Percentiles rank a stretch among this genome's conserved stretches.
phyloP scores from a whole-genome alignment of 371 early-diverging fungal species.

The Batkoa obscura region DNA sequence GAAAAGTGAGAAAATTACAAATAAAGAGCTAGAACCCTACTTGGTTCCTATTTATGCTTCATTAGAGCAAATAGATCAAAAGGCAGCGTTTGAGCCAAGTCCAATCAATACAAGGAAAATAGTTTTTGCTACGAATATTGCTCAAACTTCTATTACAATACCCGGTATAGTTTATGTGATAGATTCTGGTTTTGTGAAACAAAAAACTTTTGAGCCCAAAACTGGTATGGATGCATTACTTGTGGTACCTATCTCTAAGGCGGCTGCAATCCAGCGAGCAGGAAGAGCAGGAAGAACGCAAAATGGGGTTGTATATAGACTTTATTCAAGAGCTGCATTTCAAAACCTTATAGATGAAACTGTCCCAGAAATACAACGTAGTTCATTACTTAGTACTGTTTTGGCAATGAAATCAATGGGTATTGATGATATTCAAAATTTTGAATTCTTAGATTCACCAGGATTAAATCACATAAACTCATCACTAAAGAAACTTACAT shows the following conservation, averaged over 20 bases:
- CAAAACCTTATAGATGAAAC: constrained; percentile 64
- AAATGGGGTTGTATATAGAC: constrained; percentile 86
- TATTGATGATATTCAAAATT: constrained; percentile 78
- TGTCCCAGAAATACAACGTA: constrained; percentile 88
- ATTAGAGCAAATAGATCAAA: constrained; percentile 73
- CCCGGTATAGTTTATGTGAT: constrained; percentile 83
- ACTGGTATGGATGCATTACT: constrained; percentile 70
- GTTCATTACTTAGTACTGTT: constrained; percentile 74
- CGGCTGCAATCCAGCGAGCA: constrained; percentile 89
- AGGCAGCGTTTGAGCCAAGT: constrained; percentile 79
- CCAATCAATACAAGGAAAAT: constrained; percentile 70
- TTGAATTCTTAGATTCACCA: constrained; percentile 94
- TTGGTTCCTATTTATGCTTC: constrained; percentile 73
- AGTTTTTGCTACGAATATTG: constrained; percentile 98
- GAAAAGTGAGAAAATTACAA: constrained; percentile 19
- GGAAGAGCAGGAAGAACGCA: constrained; percentile 91
- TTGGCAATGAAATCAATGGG: constrained; percentile 78
- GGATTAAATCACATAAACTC: constrained; percentile 58
- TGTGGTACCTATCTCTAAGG: constrained; percentile 65
- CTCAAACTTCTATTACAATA: constrained; percentile 84
- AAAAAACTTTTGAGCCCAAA: constrained; percentile 56
- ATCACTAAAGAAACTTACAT: constrained; percentile 78
- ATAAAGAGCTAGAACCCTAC: constrained; percentile 20
- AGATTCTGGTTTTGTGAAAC: constrained; percentile 84
- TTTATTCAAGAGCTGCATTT: constrained; percentile 82